These are phyloP conservation scores for Chlorophyllum brunneum DNA, from an alignment of 768 basidiomycete genomes.

Conservation along the genomic window DNA sequence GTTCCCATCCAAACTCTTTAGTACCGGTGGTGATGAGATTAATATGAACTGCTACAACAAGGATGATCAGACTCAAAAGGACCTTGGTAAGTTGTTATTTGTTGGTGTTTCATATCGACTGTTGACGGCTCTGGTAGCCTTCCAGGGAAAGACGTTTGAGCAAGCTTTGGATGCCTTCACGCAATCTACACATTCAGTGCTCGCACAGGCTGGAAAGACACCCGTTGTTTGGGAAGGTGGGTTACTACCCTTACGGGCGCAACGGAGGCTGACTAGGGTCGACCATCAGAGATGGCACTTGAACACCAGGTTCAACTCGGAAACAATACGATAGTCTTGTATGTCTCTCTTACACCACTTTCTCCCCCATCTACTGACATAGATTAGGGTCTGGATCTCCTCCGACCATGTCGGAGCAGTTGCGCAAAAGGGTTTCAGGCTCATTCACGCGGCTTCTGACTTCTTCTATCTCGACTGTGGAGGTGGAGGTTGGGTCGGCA, in stretches of 20 bases:
- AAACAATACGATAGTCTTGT: conserved; percentile 56
- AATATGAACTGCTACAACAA: conserved; percentile 62
- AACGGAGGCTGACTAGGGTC: not conserved
- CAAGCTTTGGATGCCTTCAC: conserved; percentile 64
- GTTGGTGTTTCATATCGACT: not conserved
- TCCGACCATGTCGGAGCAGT: conserved; percentile 55
- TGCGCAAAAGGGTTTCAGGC: conserved; percentile 49
- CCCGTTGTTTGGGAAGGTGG: conserved; percentile 79
- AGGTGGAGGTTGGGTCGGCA: conserved; percentile 65
- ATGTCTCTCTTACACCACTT: not conserved
- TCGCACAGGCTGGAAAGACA: conserved; percentile 56
- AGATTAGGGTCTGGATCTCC: conserved; percentile 65
- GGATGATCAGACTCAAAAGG: conserved; percentile 54
- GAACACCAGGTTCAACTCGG: conserved; percentile 40
- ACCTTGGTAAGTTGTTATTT: conserved; percentile 35
- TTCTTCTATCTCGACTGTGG: conserved; percentile 85
- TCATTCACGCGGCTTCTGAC: conserved; percentile 72
- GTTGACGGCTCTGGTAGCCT: conserved; percentile 16
- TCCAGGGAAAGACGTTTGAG: conserved; percentile 48
- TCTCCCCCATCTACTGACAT: not conserved
- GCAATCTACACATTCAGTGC: conserved; percentile 47
- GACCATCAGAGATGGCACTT: conserved; percentile 62
- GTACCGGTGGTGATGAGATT: conserved; percentile 82
- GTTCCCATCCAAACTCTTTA: conserved; percentile 57
- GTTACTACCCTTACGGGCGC: conserved; percentile 1